A percentile compares a stretch with the other conserved stretches of the same genome.
Conservation (phyloP, 805 yeast genomes). For the Lachancea lanzarotensis region DNA sequence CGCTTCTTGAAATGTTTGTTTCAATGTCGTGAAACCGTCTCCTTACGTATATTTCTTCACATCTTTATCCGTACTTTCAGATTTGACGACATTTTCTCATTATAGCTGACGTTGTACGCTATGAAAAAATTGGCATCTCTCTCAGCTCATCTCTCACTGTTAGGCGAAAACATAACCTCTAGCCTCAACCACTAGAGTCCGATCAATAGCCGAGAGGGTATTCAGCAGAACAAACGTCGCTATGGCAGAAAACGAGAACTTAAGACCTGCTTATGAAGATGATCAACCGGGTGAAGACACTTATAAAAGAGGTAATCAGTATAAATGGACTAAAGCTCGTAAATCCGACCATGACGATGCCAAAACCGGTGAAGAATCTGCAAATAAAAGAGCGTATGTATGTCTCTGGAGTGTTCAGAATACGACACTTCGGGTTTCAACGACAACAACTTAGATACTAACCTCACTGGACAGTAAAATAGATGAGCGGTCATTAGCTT, state of each 20-base stretch:
- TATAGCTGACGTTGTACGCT: no score
- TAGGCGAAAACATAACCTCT: background rate
- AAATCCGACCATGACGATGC: constrained; percentile 21
- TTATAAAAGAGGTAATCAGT: constrained; percentile 38
- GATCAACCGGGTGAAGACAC: constrained; percentile 36
- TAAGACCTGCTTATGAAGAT: constrained; percentile 27
- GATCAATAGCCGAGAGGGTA: background rate
- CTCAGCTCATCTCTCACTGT: background rate
- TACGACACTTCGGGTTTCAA: background rate
- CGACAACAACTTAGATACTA: background rate
- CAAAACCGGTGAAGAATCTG: constrained; percentile 12
- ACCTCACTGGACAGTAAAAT: constrained; percentile 10
- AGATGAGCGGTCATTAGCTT: constrained; percentile 13
- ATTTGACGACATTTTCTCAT: no score
- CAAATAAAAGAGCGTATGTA: constrained; percentile 24
- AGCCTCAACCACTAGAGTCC: background rate
- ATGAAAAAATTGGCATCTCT: constrained; percentile 1
- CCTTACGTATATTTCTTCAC: no score
- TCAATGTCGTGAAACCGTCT: no score
- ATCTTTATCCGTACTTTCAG: no score
- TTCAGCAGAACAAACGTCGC: background rate
- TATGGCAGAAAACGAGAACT: constrained; percentile 13
- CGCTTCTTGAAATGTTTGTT: no score
- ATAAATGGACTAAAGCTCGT: constrained; percentile 31
- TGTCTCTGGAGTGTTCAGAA: constrained; percentile 9